A percentile compares a stretch with the other conserved stretches of the same genome.
Evolutionary conservation across 768 basidiomycete species (phyloP).

Genomic region (Tephrocybe sp.): DNA sequence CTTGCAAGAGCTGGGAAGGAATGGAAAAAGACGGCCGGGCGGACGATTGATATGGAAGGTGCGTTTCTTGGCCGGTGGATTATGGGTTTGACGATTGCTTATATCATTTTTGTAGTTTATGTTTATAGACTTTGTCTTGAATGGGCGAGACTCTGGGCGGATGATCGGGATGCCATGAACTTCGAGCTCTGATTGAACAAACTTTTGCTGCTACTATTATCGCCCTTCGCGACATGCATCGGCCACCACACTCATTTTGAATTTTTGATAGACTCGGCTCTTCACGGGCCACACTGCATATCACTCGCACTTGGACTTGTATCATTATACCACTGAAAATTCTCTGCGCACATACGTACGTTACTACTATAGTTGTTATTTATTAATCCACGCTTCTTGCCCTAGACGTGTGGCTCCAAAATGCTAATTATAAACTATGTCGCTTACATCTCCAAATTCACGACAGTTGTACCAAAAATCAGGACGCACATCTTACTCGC

Average conservation of each 20-base stretch:
- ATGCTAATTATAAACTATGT: too few species aligned
- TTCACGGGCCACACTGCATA: too few species aligned
- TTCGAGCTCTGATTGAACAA: slow-evolving; percentile 22
- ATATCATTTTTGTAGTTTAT: slow-evolving; percentile 52
- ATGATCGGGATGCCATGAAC: slow-evolving; percentile 76
- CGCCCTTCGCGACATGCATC: slow-evolving; percentile 23
- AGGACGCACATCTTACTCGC: too few species aligned
- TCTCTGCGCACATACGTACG: too few species aligned
- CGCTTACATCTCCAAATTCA: too few species aligned
- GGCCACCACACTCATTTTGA: too few species aligned
- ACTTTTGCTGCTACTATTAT: slow-evolving; percentile 1
- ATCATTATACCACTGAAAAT: too few species aligned
- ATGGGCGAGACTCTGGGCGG: slow-evolving; percentile 81
- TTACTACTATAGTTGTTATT: too few species aligned
- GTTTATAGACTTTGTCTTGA: slow-evolving; percentile 86
- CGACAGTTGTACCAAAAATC: too few species aligned
- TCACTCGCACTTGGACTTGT: too few species aligned
- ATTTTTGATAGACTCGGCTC: too few species aligned
- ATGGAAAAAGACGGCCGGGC: slow-evolving; percentile 82
- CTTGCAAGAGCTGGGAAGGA: slow-evolving; percentile 87
- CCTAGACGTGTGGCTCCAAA: too few species aligned
- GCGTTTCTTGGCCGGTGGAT: neutral
- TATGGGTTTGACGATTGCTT: neutral
- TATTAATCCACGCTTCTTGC: slow-evolving; percentile 24
- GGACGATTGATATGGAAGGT: slow-evolving; percentile 92